A percentile compares a stretch with the other conserved stretches of the same genome.
Evolutionary conservation across 1,139 yeast species (phyloP).

Genomic region (Yamadazyma conglobata): DNA sequence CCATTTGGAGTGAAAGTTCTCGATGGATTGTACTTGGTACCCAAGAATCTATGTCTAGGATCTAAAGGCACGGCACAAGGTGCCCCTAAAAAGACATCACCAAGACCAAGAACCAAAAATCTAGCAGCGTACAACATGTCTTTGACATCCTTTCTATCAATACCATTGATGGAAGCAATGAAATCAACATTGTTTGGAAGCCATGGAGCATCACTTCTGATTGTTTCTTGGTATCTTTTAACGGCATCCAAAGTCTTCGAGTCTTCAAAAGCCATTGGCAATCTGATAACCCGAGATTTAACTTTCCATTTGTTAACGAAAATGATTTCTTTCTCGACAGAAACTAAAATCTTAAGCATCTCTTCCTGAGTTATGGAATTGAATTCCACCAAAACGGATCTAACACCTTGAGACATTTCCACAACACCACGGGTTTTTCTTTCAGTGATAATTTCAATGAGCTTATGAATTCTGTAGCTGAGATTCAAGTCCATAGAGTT

Average conservation of each 20-base stretch:
- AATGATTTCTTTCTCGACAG: slow-evolving; percentile 71
- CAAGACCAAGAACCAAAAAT: slow-evolving; percentile 88
- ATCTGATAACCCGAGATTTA: slow-evolving; percentile 71
- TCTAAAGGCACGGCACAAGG: slow-evolving; percentile 98
- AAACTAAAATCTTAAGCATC: slow-evolving; percentile 59
- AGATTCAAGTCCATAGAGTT: slow-evolving; percentile 80
- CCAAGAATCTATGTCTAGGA: slow-evolving; percentile 89
- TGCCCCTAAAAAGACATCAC: slow-evolving; percentile 96
- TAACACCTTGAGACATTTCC: slow-evolving; percentile 96
- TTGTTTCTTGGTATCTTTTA: slow-evolving; percentile 86
- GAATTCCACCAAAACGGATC: slow-evolving; percentile 87
- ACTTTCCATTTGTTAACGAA: slow-evolving; percentile 82
- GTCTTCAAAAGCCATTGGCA: slow-evolving; percentile 98
- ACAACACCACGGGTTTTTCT: slow-evolving; percentile 73
- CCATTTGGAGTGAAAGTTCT: slow-evolving; percentile 96
- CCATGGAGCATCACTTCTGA: slow-evolving; percentile 94
- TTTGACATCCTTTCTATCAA: slow-evolving; percentile 70
- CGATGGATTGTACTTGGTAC: slow-evolving; percentile 93
- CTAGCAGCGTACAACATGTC: slow-evolving; percentile 85
- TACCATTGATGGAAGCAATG: slow-evolving; percentile 81
- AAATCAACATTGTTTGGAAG: slow-evolving; percentile 96
- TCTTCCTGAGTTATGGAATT: slow-evolving; percentile 59
- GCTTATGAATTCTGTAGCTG: slow-evolving; percentile 78
- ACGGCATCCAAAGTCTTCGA: slow-evolving; percentile 85
- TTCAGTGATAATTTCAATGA: slow-evolving; percentile 67